Evolutionary conservation across 1,284 basidiomycete species (phyloP).

Genomic region (Leccinum fallax): DNA sequence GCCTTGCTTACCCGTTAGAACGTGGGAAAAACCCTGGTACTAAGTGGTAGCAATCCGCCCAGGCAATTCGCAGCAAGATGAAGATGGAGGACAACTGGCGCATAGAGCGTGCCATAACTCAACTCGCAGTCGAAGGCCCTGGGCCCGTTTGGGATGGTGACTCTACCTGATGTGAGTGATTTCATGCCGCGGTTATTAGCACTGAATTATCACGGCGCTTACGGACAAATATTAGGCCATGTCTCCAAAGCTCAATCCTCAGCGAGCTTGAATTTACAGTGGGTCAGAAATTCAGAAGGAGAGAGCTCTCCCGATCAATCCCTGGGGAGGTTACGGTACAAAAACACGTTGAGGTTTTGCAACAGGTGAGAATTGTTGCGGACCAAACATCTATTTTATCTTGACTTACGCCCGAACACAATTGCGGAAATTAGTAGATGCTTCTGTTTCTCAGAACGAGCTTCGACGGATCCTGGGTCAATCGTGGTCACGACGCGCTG

Average conservation of each 20-base stretch:
- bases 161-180: conserved; percentile 38
- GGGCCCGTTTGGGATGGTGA: conserved; percentile 69
- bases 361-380: conserved; percentile 57
- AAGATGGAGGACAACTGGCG: conserved; percentile 87
- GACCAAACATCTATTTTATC: conserved; percentile 2
- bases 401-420: conserved; percentile 34
- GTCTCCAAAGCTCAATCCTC: conserved; percentile 72
- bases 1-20: no score
- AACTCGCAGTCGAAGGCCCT: conserved; percentile 69
- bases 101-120: conserved; percentile 67
- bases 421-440: conserved; percentile 77
- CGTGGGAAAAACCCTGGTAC: background rate
- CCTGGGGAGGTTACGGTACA: conserved; percentile 61
- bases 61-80: conserved; percentile 85
- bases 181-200: background rate
- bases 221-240: conserved; percentile 40
- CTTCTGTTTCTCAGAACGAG: conserved; percentile 81
- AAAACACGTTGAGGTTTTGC: conserved; percentile 69
- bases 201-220: conserved; percentile 7
- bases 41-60: conserved; percentile 47
- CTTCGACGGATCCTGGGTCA: conserved; percentile 79
- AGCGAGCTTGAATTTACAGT: conserved; percentile 80
- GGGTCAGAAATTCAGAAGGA: conserved; percentile 78
- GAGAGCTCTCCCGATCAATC: conserved; percentile 63
- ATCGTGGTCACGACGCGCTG: conserved; percentile 61